Conservation (phyloP, 345 rosid genomes). For the Eucalyptus camaldulensis region DNA sequence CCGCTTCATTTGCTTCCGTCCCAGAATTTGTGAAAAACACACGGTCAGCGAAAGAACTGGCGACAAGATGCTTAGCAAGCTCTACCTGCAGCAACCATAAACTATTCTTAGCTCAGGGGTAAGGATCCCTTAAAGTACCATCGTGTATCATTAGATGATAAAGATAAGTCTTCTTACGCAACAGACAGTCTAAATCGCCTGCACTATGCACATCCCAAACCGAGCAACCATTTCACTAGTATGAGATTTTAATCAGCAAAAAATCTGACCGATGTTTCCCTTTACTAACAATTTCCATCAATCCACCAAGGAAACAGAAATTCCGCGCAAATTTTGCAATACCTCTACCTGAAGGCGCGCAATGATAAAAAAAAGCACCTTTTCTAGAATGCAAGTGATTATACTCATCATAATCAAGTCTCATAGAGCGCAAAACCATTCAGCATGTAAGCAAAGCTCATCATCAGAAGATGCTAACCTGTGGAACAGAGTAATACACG, state of each 20-base stretch:
- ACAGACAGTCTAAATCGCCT: not conserved
- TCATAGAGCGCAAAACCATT: not conserved
- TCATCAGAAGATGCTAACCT: slow-evolving; percentile 23
- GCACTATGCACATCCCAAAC: not conserved
- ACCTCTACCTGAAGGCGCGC: not conserved
- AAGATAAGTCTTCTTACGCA: not conserved
- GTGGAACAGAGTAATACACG: slow-evolving; percentile 62
- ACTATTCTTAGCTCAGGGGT: not conserved
- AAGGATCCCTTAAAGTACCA: not conserved
- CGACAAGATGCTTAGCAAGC: slow-evolving; percentile 72
- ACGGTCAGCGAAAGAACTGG: slow-evolving; percentile 65
- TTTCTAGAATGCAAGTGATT: not conserved
- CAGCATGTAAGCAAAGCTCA: not conserved
- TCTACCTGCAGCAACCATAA: slow-evolving; percentile 36
- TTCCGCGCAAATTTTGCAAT: not conserved
- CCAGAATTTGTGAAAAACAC: slow-evolving; percentile 89
- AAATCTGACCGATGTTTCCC: not conserved
- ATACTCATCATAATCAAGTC: not conserved
- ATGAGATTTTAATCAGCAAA: not conserved
- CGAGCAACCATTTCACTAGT: not conserved
- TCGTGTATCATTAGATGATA: not conserved
- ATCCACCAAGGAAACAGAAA: not conserved
- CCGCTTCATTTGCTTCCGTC: slow-evolving; percentile 95
- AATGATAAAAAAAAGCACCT: not conserved
- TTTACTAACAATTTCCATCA: not conserved